phyloP scores from a whole-genome alignment of 2,329 filamentous ascomycete genomes.

The Penicillium sp. region DNA sequence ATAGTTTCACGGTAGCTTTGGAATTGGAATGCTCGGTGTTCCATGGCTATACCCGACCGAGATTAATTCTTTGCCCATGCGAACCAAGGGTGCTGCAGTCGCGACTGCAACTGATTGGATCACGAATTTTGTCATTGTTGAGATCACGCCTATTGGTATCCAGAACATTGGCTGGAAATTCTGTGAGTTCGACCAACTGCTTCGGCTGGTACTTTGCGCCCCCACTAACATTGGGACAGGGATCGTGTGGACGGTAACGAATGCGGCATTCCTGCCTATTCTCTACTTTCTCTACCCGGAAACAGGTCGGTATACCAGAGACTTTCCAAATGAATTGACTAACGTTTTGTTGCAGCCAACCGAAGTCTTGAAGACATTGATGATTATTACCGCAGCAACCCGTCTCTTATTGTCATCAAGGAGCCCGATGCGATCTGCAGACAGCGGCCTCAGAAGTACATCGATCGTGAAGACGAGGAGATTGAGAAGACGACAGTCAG shows the following conservation, averaged over 20 bases:
- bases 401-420: slow-evolving; percentile 44
- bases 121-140: slow-evolving; percentile 34
- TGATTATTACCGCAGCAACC: slow-evolving; percentile 36
- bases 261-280: slow-evolving; percentile 47
- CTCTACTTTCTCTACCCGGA: slow-evolving; percentile 43
- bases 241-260: slow-evolving; percentile 46
- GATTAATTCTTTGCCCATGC: slow-evolving; percentile 48
- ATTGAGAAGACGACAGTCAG: not conserved
- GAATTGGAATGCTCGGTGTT: slow-evolving; percentile 23
- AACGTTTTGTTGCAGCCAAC: slow-evolving; percentile 13
- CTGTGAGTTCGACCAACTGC: slow-evolving; percentile 16
- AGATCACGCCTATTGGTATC: slow-evolving; percentile 46
- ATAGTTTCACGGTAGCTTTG: slow-evolving; percentile 2
- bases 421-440: slow-evolving; percentile 48
- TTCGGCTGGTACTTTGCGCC: not conserved
- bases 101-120: slow-evolving; percentile 49
- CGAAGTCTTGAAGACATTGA: slow-evolving; percentile 36
- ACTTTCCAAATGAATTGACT: not conserved
- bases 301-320: slow-evolving; percentile 19
- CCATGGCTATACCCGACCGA: slow-evolving; percentile 42
- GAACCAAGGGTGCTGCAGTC: slow-evolving; percentile 47
- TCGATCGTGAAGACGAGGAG: slow-evolving; percentile 29
- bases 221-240: slow-evolving; percentile 12
- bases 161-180: slow-evolving; percentile 40
- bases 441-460: slow-evolving; percentile 47